Evolutionary conservation across 2,329 filamentous ascomycete genomes (phyloP).

Genomic region (Talaromyces verruculosus): DNA sequence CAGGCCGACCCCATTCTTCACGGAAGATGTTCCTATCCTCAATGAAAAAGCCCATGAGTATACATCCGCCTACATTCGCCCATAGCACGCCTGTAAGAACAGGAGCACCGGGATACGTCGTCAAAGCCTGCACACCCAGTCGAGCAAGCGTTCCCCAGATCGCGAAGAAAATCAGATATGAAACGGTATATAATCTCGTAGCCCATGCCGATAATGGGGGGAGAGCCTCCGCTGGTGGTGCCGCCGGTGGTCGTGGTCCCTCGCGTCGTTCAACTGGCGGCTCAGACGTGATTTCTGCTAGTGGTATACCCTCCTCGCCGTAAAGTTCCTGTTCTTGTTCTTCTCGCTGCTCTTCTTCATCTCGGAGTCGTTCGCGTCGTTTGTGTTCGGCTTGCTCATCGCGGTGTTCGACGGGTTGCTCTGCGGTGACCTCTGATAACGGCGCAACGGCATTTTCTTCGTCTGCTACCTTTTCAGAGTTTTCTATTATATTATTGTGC

Average conservation of each 20-base stretch:
- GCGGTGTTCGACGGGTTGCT: slow-evolving; percentile 8
- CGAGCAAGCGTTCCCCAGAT: slow-evolving; percentile 81
- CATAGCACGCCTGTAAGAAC: slow-evolving; percentile 74
- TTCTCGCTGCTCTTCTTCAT: not conserved
- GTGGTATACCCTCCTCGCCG: slow-evolving; percentile 4
- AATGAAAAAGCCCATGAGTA: slow-evolving; percentile 80
- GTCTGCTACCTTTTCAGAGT: not conserved
- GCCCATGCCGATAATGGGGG: slow-evolving; percentile 49
- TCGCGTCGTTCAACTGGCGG: slow-evolving; percentile 13
- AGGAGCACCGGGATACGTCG: slow-evolving; percentile 74
- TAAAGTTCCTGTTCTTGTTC: not conserved
- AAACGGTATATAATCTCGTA: slow-evolving; percentile 68
- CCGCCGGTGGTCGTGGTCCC: slow-evolving; percentile 40
- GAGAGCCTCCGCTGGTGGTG: slow-evolving; percentile 21
- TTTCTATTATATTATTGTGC: not conserved
- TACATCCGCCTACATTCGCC: slow-evolving; percentile 80
- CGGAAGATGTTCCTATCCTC: slow-evolving; percentile 77
- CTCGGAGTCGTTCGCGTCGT: not conserved
- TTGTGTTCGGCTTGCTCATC: slow-evolving; percentile 1
- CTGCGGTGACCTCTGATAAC: slow-evolving; percentile 12
- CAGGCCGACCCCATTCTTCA: slow-evolving; percentile 58
- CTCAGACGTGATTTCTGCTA: slow-evolving; percentile 20
- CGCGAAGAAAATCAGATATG: slow-evolving; percentile 82
- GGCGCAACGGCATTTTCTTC: slow-evolving; percentile 14
- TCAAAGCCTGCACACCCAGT: slow-evolving; percentile 75